phyloP scores from a whole-genome alignment of 768 basidiomycete species.

The Suillus americanus region DNA sequence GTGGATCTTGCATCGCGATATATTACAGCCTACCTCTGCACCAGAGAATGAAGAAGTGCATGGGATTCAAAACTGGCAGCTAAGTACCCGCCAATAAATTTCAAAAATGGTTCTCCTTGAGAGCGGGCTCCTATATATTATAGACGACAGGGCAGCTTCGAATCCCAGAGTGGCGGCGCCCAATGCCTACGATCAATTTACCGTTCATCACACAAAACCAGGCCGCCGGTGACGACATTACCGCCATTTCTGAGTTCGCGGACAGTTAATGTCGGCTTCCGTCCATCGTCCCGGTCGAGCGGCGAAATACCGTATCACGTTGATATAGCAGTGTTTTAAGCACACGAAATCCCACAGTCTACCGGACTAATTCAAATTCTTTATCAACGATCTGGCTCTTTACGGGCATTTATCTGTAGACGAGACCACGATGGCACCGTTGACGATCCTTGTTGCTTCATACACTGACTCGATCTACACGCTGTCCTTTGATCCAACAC shows the following conservation, averaged over 20 bases:
- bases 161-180: background rate
- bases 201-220: background rate
- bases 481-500: constrained; percentile 63
- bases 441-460: constrained; percentile 59
- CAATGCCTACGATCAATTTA: background rate
- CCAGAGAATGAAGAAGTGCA: background rate
- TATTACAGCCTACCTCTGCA: background rate
- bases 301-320: background rate
- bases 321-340: background rate
- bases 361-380: too few species aligned
- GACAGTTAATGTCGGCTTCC: background rate
- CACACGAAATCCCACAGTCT: background rate
- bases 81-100: background rate
- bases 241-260: background rate
- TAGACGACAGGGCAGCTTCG: background rate
- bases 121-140: background rate
- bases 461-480: constrained; percentile 64
- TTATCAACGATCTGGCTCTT: background rate
- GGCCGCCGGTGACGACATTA: background rate
- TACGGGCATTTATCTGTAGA: background rate
- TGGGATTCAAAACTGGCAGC: background rate
- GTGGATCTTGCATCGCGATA: background rate
- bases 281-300: background rate
- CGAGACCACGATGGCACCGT: constrained; percentile 14
- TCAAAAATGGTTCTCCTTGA: background rate